phyloP scores from a whole-genome alignment of 257 asterid species.

The Thymus mandschuricus region DNA sequence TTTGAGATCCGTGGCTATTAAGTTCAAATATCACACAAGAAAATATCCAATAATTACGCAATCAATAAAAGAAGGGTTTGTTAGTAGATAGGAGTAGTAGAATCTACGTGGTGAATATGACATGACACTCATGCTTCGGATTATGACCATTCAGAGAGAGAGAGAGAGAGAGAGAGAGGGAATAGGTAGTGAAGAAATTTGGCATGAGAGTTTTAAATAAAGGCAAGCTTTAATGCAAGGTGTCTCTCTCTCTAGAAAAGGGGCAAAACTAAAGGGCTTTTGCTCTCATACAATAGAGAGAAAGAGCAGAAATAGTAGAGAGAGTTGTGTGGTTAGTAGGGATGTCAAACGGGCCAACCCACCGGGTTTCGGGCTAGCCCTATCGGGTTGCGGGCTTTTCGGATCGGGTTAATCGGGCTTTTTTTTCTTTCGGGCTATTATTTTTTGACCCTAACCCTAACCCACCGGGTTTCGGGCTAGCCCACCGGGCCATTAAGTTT shows the following conservation, averaged over 20 bases:
- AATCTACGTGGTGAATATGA: conserved; percentile 44
- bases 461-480: no score
- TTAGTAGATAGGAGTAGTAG: conserved; percentile 6
- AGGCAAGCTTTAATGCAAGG: conserved; percentile 33
- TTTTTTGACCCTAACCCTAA: no score
- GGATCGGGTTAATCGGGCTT: no score
- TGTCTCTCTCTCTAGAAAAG: conserved; percentile 25
- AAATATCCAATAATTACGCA: neutral
- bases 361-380: no score
- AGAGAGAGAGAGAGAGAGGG: conserved; percentile 12
- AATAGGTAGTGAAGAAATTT: conserved; percentile 18
- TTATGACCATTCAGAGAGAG: conserved; percentile 41
- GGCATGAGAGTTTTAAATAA: conserved; percentile 52
- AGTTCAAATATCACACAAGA: neutral
- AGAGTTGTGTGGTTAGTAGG: conserved; percentile 31
- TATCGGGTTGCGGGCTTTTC: no score
- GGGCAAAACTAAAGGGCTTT: conserved; percentile 31
- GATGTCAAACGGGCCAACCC: no score
- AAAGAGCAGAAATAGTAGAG: neutral
- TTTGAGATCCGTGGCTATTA: neutral
- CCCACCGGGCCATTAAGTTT: no score
- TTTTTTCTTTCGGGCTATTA: no score
- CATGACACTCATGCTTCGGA: conserved; percentile 56
- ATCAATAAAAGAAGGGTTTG: neutral
- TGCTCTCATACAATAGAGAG: conserved; percentile 2